phyloP scores from a whole-genome alignment of 805 yeast species.

The Monosporozyma solicola region DNA sequence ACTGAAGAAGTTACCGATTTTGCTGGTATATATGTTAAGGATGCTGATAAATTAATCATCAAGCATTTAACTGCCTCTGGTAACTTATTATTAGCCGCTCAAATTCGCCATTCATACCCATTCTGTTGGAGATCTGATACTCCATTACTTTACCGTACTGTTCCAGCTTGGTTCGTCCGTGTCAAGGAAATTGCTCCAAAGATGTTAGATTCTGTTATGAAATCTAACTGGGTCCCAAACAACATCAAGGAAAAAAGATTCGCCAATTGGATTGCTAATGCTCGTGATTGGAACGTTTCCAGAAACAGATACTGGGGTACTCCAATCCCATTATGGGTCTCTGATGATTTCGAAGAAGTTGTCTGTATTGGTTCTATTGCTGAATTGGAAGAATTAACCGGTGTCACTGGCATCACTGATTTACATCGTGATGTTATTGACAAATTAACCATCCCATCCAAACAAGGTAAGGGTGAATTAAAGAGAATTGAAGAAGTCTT shows the following conservation, averaged over 20 bases:
- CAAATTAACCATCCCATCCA: slow-evolving; percentile 85
- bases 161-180: slow-evolving; percentile 98
- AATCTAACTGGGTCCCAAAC: slow-evolving; percentile 91
- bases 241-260: slow-evolving; percentile 90
- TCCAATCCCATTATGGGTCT: slow-evolving; percentile 96
- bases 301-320: slow-evolving; percentile 99
- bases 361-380: slow-evolving; percentile 89
- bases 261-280: slow-evolving; percentile 95
- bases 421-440: slow-evolving; percentile 92
- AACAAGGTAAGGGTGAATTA: slow-evolving; percentile 77
- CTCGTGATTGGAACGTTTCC: slow-evolving; percentile 98
- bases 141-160: slow-evolving; percentile 90
- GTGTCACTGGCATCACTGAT: slow-evolving; percentile 73
- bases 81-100: slow-evolving; percentile 63
- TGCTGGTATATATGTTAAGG: slow-evolving; percentile 83
- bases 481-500: slow-evolving; percentile 94
- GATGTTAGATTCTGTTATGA: slow-evolving; percentile 76
- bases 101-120: slow-evolving; percentile 93
- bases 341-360: slow-evolving; percentile 86
- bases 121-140: slow-evolving; percentile 99
- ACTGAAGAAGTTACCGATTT: slow-evolving; percentile 65
- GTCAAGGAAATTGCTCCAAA: slow-evolving; percentile 80
- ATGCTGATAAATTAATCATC: slow-evolving; percentile 87
- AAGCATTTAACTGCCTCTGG: slow-evolving; percentile 74
- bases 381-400: slow-evolving; percentile 79